phyloP scores from a whole-genome alignment of 148 eudicot genomes.

The Cornus kousa region DNA sequence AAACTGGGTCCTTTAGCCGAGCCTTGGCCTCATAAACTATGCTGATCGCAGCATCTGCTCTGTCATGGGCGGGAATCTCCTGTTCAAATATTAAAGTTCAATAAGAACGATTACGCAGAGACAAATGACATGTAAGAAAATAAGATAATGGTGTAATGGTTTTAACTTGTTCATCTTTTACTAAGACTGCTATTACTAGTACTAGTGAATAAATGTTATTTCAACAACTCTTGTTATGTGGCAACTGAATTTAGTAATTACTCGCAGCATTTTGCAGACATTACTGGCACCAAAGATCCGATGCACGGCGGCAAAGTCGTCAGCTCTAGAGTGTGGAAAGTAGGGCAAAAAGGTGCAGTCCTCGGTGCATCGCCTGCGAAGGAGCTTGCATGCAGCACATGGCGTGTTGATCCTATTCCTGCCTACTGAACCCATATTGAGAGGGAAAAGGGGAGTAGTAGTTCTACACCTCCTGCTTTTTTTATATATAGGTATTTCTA shows the following conservation, averaged over 20 bases:
- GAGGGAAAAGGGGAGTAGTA: not conserved
- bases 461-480: not conserved
- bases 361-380: slow-evolving; percentile 4
- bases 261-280: slow-evolving; percentile 17
- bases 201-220: too few species aligned
- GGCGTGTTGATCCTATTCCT: not conserved
- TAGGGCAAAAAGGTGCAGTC: slow-evolving; percentile 11
- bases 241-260: not conserved
- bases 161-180: too few species aligned
- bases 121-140: too few species aligned
- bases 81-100: not conserved
- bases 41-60: slow-evolving; percentile 15
- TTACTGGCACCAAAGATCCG: slow-evolving; percentile 10
- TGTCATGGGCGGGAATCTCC: slow-evolving; percentile 3
- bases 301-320: not conserved
- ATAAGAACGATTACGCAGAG: too few species aligned
- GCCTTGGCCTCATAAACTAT: slow-evolving; percentile 16
- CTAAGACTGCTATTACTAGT: too few species aligned
- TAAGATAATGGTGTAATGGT: too few species aligned
- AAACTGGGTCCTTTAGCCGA: slow-evolving; percentile 2
- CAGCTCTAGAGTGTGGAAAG: not conserved
- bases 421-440: not conserved
- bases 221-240: too few species aligned
- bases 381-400: slow-evolving; percentile 15
- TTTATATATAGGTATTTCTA: not conserved